Percentiles rank a stretch among this genome's conserved stretches.
Conservation (phyloP, 495 filamentous ascomycete species). For the Rostrohypoxylon terebratum region DNA sequence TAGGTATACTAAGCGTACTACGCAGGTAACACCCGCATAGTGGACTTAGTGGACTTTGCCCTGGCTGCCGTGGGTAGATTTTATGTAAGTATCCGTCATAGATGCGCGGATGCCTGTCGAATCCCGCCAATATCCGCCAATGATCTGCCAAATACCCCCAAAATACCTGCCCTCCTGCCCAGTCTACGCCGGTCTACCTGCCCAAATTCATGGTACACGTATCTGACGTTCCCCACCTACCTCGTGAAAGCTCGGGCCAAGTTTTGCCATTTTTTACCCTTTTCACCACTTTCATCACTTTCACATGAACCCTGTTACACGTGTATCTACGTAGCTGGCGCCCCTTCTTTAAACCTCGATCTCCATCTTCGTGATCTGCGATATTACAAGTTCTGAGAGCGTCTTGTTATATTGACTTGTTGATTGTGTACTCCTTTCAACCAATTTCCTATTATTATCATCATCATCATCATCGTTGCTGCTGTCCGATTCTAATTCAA, state of each 20-base stretch:
- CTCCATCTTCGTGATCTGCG: conserved; percentile 16
- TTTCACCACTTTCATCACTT: conserved; percentile 12
- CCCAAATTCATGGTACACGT: conserved; percentile 13
- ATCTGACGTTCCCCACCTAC: not conserved
- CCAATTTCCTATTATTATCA: not conserved
- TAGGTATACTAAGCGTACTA: too few species aligned
- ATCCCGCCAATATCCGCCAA: not conserved
- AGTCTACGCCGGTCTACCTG: not conserved
- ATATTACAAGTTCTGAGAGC: conserved; percentile 4
- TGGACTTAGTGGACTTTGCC: too few species aligned
- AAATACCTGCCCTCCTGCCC: not conserved
- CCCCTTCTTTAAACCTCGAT: conserved; percentile 5
- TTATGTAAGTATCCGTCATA: not conserved
- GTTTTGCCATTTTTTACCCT: not conserved
- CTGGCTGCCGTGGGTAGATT: not conserved
- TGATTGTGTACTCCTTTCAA: not conserved
- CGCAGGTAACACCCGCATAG: not conserved
- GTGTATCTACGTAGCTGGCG: conserved; percentile 35
- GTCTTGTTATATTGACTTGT: not conserved
- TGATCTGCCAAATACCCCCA: not conserved
- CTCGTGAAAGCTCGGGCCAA: conserved; percentile 13
- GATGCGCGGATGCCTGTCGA: not conserved
- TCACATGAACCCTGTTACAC: conserved; percentile 31
- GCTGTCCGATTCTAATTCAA: not conserved
- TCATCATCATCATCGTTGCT: not conserved